These are phyloP conservation scores for Triticum urartu DNA, from an alignment of 176 grass and related monocot species.

Conservation along the genomic window DNA sequence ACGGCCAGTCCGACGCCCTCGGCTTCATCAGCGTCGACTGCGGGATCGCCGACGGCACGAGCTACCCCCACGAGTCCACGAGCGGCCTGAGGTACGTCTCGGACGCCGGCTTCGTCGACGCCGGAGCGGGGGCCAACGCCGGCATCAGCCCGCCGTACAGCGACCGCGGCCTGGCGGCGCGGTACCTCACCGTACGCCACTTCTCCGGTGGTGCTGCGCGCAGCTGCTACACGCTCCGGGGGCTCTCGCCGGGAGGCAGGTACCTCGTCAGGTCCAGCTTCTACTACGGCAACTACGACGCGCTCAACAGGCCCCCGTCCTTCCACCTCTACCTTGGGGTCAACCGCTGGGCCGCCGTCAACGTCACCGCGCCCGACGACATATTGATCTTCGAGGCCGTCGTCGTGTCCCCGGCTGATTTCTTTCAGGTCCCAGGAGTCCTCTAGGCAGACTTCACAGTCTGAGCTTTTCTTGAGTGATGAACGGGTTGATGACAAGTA, in stretches of 20 bases:
- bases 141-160: slow-evolving; percentile 11
- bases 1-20: slow-evolving; percentile 5
- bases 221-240: slow-evolving; percentile 48
- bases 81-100: slow-evolving; percentile 27
- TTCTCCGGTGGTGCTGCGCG: slow-evolving; percentile 29
- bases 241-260: slow-evolving; percentile 8
- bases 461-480: background rate
- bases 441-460: background rate
- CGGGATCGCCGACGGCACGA: background rate
- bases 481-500: background rate
- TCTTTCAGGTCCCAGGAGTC: slow-evolving; percentile 18
- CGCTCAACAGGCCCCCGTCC: background rate
- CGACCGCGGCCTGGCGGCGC: background rate
- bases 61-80: slow-evolving; percentile 10
- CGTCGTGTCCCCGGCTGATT: slow-evolving; percentile 18
- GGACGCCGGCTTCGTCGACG: slow-evolving; percentile 29
- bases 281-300: slow-evolving; percentile 59
- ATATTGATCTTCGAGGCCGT: slow-evolving; percentile 14
- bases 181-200: slow-evolving; percentile 32
- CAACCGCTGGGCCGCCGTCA: slow-evolving; percentile 46
- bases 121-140: slow-evolving; percentile 6
- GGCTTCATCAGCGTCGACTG: slow-evolving; percentile 54
- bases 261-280: slow-evolving; percentile 37
- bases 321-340: slow-evolving; percentile 54
- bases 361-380: slow-evolving; percentile 2